Evolutionary conservation across 495 filamentous ascomycete genomes (phyloP), one percentile per base, ranked within the genome.

Genomic region (Aspergillus campestris): DNA sequence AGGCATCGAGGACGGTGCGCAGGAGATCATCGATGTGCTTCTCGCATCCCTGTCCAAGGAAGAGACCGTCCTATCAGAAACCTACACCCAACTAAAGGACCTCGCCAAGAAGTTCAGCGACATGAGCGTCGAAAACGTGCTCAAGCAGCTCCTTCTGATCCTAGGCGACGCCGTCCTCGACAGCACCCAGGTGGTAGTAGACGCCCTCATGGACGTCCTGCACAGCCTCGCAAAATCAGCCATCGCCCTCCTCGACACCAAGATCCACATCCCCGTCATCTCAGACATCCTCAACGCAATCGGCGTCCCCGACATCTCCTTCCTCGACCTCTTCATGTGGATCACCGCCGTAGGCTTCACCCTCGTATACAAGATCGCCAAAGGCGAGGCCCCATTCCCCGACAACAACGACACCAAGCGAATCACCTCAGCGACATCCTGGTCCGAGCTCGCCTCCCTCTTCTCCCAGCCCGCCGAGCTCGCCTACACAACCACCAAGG

Each of bases 181-280:
- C 12, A 46, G 32, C 13, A 18, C 28, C 0, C 38, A 43, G 14
- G 49, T 51, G 0, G 49, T 47, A 3, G 38, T 42, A 0, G 49
- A 46, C n/a, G 39, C 49, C n/a, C 8, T 51, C 27, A n/a, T 51
- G 5, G 28, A 42, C 8, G 38, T 51, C 12, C 39, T 51, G 5
- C 3, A 10, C 8, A 15, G 3, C 3, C 0, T 51, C 0, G 43
- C 43, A 3, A 1, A 24, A 6, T 28, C 43, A 1, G 49, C 49
- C 6, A 1, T 47, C 11, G 24, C 2, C 4, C 10, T 51, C 1
- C 27, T 51, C 3, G 43, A 51, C 11, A 42, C 38, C 13, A 51
- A 51, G n/a, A 42, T 51, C 31, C 49, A 51, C 13, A 51, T 47
- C 38, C 49, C 49, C 0, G 33, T 51, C 27, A 51, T 51, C 27